Conservation (phyloP, 345 rosid species). For the Salix purpurea region DNA sequence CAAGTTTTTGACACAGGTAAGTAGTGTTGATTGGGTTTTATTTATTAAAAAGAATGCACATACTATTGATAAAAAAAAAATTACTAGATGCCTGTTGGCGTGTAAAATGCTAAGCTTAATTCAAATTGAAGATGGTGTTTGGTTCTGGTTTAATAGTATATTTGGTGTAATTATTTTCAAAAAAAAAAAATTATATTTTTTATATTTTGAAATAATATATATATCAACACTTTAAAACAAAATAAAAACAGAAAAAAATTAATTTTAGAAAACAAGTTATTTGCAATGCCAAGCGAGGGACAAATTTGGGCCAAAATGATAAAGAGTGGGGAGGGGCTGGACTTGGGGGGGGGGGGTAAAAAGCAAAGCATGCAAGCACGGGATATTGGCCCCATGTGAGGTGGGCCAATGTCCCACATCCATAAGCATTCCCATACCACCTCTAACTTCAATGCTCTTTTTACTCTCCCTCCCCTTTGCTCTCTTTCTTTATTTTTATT, state of each 20-base stretch:
- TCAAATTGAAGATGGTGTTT: not conserved
- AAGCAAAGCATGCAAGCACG: not conserved
- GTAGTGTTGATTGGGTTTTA: too few relatives aligned
- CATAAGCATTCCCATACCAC: not conserved
- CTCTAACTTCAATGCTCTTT: constrained; percentile 24
- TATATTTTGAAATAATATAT: too few relatives aligned
- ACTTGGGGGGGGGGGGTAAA: not conserved
- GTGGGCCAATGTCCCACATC: not conserved
- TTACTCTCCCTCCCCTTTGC: not conserved
- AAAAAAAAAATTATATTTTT: too few relatives aligned
- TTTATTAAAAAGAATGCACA: too few relatives aligned
- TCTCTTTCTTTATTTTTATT: not conserved
- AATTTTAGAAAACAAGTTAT: too few relatives aligned
- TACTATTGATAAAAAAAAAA: too few relatives aligned
- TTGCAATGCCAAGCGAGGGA: not conserved
- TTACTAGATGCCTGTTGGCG: not conserved
- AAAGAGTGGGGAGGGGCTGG: not conserved
- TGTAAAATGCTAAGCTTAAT: not conserved
- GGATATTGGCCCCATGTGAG: not conserved
- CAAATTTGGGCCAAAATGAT: not conserved
- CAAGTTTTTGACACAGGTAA: too few relatives aligned
- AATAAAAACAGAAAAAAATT: too few relatives aligned
- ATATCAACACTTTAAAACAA: too few relatives aligned
- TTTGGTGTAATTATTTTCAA: too few relatives aligned
- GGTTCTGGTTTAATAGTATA: not conserved